phyloP scores from a whole-genome alignment of 139 green algal genomes.

The Trebouxia sp. region DNA sequence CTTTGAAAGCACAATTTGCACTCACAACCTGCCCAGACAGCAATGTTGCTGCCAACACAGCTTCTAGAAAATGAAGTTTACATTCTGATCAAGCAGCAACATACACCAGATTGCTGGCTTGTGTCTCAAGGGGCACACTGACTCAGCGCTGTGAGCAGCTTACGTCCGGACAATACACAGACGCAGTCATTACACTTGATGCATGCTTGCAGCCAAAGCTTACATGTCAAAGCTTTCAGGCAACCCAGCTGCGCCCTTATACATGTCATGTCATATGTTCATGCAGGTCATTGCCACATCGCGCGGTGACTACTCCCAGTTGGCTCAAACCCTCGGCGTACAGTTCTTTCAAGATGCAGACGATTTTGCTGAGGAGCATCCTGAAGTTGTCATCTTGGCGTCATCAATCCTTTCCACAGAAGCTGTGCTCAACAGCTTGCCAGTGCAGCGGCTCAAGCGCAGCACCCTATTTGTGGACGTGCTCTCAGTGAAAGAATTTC shows the following conservation, averaged over 20 bases:
- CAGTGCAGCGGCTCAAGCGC: constrained; percentile 85
- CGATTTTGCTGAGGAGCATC: constrained; percentile 98
- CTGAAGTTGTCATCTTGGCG: constrained; percentile 94
- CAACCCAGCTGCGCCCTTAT: not conserved
- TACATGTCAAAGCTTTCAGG: too few relatives aligned
- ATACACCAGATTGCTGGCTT: too few relatives aligned
- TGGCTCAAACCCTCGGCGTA: constrained; percentile 80
- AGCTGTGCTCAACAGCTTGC: constrained; percentile 76
- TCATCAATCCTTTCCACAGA: constrained; percentile 92
- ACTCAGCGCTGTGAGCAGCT: too few relatives aligned
- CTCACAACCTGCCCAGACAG: not conserved
- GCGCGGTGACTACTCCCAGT: constrained; percentile 71
- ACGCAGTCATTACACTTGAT: too few relatives aligned
- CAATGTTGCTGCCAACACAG: not conserved
- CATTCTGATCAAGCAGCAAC: not conserved
- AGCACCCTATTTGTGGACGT: constrained; percentile 98
- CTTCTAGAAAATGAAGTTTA: not conserved
- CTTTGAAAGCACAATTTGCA: too few relatives aligned
- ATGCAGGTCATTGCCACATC: constrained; percentile 84
- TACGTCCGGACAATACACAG: too few relatives aligned
- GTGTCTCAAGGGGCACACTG: too few relatives aligned
- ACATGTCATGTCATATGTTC: not conserved
- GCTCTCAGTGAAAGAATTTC: constrained; percentile 97
- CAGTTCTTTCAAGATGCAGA: constrained; percentile 85
- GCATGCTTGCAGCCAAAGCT: too few relatives aligned